Percentiles rank a stretch among this genome's conserved stretches.
These are phyloP conservation scores for Inga oerstediana DNA, from an alignment of 306 rosid species.

Conservation along the genomic window DNA sequence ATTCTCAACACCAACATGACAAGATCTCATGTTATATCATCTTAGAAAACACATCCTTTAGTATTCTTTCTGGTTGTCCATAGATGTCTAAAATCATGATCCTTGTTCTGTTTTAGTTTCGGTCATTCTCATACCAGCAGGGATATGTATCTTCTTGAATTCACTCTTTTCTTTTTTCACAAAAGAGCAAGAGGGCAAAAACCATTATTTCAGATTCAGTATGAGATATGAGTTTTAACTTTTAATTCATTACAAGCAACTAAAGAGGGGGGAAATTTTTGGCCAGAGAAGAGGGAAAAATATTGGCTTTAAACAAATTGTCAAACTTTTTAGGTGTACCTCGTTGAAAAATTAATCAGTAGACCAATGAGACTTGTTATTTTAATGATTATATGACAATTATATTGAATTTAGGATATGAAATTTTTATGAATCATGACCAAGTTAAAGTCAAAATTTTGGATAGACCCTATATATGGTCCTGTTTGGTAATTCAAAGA, in stretches of 20 bases:
- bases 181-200: too few relatives aligned
- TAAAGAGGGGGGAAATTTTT: not conserved
- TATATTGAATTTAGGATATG: not conserved
- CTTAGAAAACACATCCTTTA: not conserved
- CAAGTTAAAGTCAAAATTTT: not conserved
- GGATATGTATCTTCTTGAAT: too few relatives aligned
- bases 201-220: not conserved
- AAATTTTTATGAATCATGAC: not conserved
- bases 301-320: not conserved
- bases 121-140: not conserved
- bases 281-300: not conserved
- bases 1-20: not conserved
- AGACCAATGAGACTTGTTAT: not conserved
- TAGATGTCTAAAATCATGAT: not conserved
- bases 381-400: not conserved
- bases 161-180: too few relatives aligned
- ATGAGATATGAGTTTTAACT: not conserved
- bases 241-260: not conserved
- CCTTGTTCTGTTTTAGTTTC: not conserved
- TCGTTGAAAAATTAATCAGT: not conserved
- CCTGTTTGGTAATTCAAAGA: not conserved
- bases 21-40: not conserved
- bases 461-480: not conserved
- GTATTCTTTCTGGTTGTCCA: not conserved
- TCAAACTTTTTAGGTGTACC: not conserved